Percentiles rank a stretch among this genome's conserved stretches.
Conservation (phyloP, 345 rosid species). For the Populus davidiana region DNA sequence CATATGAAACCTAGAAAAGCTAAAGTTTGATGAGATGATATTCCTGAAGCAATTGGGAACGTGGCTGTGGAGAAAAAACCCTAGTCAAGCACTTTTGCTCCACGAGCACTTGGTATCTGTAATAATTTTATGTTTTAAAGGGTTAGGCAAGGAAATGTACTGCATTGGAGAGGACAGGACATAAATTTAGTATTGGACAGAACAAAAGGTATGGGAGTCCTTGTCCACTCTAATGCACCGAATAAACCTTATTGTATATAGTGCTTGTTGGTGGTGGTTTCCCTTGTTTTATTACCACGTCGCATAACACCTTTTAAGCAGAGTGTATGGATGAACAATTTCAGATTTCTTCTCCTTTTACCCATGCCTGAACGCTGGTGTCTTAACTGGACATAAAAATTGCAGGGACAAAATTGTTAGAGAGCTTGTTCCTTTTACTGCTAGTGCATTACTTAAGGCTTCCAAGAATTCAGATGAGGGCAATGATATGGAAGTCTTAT, state of each 20-base stretch:
- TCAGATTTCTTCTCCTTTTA: background rate
- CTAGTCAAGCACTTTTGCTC: background rate
- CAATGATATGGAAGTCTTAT: conserved; percentile 64
- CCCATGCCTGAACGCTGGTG: background rate
- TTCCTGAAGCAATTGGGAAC: too few relatives aligned
- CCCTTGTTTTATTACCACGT: too few relatives aligned
- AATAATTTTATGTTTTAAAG: too few relatives aligned
- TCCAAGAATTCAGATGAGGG: conserved; percentile 50
- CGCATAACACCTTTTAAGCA: background rate
- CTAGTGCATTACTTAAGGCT: conserved; percentile 71
- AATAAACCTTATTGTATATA: background rate
- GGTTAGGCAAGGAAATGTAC: background rate
- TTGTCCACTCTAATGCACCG: background rate
- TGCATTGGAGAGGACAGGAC: background rate
- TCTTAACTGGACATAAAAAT: background rate
- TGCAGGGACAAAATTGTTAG: conserved; percentile 88
- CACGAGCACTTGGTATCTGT: background rate
- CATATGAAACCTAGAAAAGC: too few relatives aligned
- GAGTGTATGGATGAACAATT: too few relatives aligned
- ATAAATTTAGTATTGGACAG: background rate
- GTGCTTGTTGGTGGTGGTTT: background rate
- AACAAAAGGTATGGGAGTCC: background rate
- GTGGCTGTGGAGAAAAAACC: too few relatives aligned
- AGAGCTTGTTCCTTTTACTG: conserved; percentile 60
- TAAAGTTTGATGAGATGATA: too few relatives aligned